Evolutionary conservation across 176 grass and related monocot species (phyloP), one percentile per base, ranked within the genome.

Genomic region (Luzula sylvatica): DNA sequence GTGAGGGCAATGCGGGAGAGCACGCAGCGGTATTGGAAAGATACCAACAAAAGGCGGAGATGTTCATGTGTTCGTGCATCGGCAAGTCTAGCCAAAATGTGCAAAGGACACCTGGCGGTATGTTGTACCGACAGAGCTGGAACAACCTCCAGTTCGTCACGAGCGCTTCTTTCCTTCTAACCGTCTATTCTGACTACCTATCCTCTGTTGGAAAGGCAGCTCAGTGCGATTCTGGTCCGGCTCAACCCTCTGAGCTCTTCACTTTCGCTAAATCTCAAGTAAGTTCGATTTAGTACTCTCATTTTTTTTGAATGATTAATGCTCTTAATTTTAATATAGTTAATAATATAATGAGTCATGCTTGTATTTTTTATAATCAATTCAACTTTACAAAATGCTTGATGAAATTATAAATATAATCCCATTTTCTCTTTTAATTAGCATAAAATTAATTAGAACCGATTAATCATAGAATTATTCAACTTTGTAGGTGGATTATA

Each of bases 131-230:
- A 18, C 77, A 76, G 80, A 43, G 3, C 3, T 95, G 90, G 90
- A 95, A 88, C 67, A 95, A 95, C 62, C 15, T 95, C 28, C 90
- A 95, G 68, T 88, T 79, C 66, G 90, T 88, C 1, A 86, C 90
- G 23, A 57, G 80, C 68, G 67, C 80, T 14, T 72, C 90, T 5
- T 95, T 88, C 67, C 77, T 88, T 3, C 80, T 88, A 4, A 38
- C 77, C 4, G 70, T 73, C 4, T 95, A 95, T 78, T 69, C 70
- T 38, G 90, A 95, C 67, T 69, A 70, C 53, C 65, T 88, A 55
- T 16, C 83, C 54, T 66, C 80, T 0, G 80, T 68, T 0, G 8
- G 58, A 2, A 61, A 26, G 22, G 43, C 39, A 14, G 23, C 30
- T 42, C 57, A 40, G 28, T 88, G 89, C 58, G 30, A 74, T 1